Percentiles rank a stretch among this genome's conserved stretches.
These are phyloP conservation scores for Ascochyta viciae-villosae DNA, from an alignment of 2,329 filamentous ascomycete genomes.

Conservation along the genomic window DNA sequence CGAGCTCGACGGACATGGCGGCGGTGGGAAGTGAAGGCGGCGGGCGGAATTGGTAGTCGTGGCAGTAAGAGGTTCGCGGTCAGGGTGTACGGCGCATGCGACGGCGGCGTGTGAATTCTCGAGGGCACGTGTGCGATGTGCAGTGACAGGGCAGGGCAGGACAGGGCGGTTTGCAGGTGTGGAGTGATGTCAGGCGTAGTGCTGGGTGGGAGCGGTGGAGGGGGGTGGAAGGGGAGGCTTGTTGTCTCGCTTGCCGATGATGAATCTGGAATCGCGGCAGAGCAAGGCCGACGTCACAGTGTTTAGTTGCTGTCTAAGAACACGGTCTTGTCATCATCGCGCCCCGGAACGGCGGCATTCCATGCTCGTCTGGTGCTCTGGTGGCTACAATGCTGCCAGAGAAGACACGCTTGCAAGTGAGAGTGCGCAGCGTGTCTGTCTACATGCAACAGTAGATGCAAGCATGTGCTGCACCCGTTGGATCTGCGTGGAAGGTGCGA, in stretches of 20 bases:
- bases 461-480: neutral
- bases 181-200: slow-evolving; percentile 1
- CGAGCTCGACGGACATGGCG: slow-evolving; percentile 93
- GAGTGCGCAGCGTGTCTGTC: neutral
- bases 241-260: slow-evolving; percentile 19
- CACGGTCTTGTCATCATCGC: slow-evolving; percentile 9
- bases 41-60: slow-evolving; percentile 42
- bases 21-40: slow-evolving; percentile 21
- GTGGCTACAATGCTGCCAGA: neutral
- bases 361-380: neutral
- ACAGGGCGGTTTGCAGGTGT: slow-evolving; percentile 2
- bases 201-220: slow-evolving; percentile 11
- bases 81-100: slow-evolving; percentile 12
- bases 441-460: neutral
- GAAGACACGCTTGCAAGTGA: too few species aligned
- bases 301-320: slow-evolving; percentile 11
- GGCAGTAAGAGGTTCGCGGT: slow-evolving; percentile 12
- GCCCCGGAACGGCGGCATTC: slow-evolving; percentile 1
- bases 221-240: slow-evolving; percentile 10
- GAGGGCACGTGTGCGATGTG: slow-evolving; percentile 17
- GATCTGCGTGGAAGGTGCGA: slow-evolving; percentile 18
- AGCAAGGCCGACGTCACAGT: slow-evolving; percentile 17
- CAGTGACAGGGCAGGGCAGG: neutral
- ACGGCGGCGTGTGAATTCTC: neutral
- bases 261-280: slow-evolving; percentile 19